Evolutionary conservation across 495 filamentous ascomycete species (phyloP), one percentile per base, ranked within the genome.

Genomic region (Ascobolus immersus): DNA sequence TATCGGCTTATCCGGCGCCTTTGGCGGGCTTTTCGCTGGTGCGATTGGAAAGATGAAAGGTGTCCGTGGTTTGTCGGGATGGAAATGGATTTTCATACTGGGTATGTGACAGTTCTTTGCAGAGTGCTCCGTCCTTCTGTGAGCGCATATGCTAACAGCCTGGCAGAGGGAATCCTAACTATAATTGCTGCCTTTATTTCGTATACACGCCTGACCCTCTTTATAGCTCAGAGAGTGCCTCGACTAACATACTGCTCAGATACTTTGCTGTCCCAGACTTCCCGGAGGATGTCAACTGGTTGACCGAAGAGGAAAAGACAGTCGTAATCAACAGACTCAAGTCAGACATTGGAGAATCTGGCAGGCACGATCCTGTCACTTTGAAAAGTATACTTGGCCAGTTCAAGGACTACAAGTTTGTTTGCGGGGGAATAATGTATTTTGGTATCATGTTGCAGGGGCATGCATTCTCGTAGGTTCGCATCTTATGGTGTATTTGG

Each of bases 211-310:
- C n/a, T n/a, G n/a, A n/a, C n/a, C n/a, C n/a, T n/a, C n/a, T n/a
- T n/a, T n/a, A n/a, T n/a, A n/a, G n/a, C n/a, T n/a, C n/a, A n/a
- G 84, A 92, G 55, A 86, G 84, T 8, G 23, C 60, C 0, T 46
- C 89, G 23, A 90, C 82, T 4, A 63, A 61, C 34, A 44, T 78
- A 17, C 64, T 76, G 0, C 39, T 82, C 19, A 21, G 66, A 12
- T 74, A 78, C 52, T 76, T 74, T 57, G 92, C 90, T 50, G 64
- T 96, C 21, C 77, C 82, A 0, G 67, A 69, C 39, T 93, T 93
- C 51, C 61, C 61, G 19, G 69, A 73, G 45, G 57, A 69, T 28
- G 57, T 60, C 4, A 64, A 54, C 37, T 79, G 66, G 68, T 57
- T 94, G 28, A 63, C 52, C 0, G 64, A 73, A 13, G 75, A 82